Evolutionary conservation across 2,329 filamentous ascomycete species (phyloP).

Genomic region (Aspergillus puulaauensis): DNA sequence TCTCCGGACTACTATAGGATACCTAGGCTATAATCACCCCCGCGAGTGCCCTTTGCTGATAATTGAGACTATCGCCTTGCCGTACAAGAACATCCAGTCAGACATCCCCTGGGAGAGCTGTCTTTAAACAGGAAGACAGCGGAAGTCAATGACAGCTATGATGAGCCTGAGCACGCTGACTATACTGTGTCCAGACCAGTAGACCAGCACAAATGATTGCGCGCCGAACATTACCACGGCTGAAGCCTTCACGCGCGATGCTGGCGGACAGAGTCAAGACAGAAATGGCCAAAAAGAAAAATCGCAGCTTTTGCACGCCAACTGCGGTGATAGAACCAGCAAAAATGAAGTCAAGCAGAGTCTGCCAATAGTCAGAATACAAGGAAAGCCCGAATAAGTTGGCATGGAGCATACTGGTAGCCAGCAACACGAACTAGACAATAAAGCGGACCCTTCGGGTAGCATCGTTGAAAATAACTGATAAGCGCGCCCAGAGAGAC

Average conservation of each 20-base stretch:
- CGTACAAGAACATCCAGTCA: not conserved
- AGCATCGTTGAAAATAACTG: conserved; percentile 1
- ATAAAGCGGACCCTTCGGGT: conserved; percentile 18
- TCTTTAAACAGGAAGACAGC: not conserved
- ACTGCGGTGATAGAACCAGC: conserved; percentile 18
- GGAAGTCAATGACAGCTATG: conserved; percentile 18
- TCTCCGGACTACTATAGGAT: not conserved
- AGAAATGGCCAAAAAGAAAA: conserved; percentile 16
- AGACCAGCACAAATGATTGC: conserved; percentile 16
- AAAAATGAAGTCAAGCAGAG: conserved; percentile 17
- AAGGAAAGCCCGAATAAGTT: conserved; percentile 11
- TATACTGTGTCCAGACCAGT: conserved; percentile 15
- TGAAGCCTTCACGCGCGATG: conserved; percentile 14
- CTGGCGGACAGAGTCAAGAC: conserved; percentile 13
- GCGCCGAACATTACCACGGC: conserved; percentile 13
- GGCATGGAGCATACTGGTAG: conserved; percentile 8
- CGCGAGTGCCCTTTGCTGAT: not conserved
- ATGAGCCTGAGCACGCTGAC: conserved; percentile 3
- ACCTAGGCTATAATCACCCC: not conserved
- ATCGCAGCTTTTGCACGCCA: conserved; percentile 14
- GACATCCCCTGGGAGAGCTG: not conserved
- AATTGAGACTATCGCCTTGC: not conserved
- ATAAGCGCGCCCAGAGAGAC: not conserved
- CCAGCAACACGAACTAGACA: not conserved
- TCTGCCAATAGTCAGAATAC: conserved; percentile 1